phyloP scores from a whole-genome alignment of 2,329 filamentous ascomycete species.

The Magnaporthales sp. region DNA sequence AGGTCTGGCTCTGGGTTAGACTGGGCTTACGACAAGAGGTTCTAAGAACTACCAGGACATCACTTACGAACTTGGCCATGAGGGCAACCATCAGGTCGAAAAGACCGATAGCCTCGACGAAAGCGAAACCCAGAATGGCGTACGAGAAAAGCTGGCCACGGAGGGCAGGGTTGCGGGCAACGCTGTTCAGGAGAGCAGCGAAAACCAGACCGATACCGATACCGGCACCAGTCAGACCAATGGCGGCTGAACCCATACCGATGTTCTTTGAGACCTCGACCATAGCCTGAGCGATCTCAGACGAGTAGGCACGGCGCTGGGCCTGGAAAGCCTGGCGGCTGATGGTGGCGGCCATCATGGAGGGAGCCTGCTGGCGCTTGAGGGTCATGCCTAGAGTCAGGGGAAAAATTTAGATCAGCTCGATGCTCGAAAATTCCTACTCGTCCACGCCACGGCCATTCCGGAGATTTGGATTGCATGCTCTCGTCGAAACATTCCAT shows the following conservation, averaged over 20 bases:
- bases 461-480: background rate
- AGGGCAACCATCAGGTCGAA: slow-evolving; percentile 73
- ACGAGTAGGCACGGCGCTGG: slow-evolving; percentile 69
- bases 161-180: slow-evolving; percentile 90
- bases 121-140: slow-evolving; percentile 56
- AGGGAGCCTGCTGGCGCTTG: slow-evolving; percentile 64
- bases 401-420: slow-evolving; percentile 11
- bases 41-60: slow-evolving; percentile 69
- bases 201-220: slow-evolving; percentile 95
- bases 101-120: slow-evolving; percentile 53
- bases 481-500: background rate
- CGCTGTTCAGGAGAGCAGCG: slow-evolving; percentile 79
- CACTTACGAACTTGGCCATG: slow-evolving; percentile 81
- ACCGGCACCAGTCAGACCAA: slow-evolving; percentile 87
- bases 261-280: slow-evolving; percentile 88
- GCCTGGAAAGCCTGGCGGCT: slow-evolving; percentile 44
- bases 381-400: slow-evolving; percentile 21
- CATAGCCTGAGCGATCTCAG: slow-evolving; percentile 80
- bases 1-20: slow-evolving; percentile 13
- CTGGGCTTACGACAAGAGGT: slow-evolving; percentile 65
- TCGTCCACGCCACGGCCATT: slow-evolving; percentile 2
- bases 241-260: slow-evolving; percentile 82
- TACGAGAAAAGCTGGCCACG: slow-evolving; percentile 80
- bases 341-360: slow-evolving; percentile 57
- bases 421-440: background rate